These are phyloP conservation scores for Penicillium sp. DNA, from an alignment of 2,329 filamentous ascomycete genomes.

Conservation along the genomic window DNA sequence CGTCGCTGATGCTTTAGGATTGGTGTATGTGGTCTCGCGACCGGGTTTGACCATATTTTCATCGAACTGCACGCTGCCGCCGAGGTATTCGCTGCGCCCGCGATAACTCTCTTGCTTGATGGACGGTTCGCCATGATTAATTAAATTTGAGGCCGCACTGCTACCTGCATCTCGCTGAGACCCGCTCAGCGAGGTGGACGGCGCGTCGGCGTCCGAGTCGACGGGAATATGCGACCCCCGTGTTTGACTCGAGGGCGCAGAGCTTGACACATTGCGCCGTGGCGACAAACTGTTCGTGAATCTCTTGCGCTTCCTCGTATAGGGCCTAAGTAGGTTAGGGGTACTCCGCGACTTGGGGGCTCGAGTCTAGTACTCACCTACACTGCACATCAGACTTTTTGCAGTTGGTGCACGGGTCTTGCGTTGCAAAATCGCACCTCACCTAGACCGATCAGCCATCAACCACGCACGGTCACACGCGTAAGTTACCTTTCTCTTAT, in stretches of 20 bases:
- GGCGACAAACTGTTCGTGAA: conserved; percentile 40
- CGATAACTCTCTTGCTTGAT: conserved; percentile 32
- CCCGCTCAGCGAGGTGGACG: conserved; percentile 9
- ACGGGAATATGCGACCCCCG: conserved; percentile 22
- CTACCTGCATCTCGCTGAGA: conserved; percentile 5
- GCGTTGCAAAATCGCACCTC: conserved; percentile 28
- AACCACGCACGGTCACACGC: conserved; percentile 1
- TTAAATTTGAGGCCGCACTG: not conserved
- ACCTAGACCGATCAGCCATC: conserved; percentile 23
- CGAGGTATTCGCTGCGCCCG: conserved; percentile 28
- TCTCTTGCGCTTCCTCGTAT: conserved; percentile 34
- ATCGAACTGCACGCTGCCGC: conserved; percentile 29
- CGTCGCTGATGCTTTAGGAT: conserved; percentile 19
- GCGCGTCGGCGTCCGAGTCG: conserved; percentile 8
- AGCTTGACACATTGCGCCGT: conserved; percentile 9
- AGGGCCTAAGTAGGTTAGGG: conserved; percentile 18
- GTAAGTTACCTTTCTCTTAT: conserved; percentile 44
- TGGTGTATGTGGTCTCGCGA: conserved; percentile 25
- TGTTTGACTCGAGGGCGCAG: conserved; percentile 22
- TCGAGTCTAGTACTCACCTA: conserved; percentile 18
- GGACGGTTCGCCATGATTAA: conserved; percentile 18
- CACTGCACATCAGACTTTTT: conserved; percentile 26
- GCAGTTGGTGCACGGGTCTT: conserved; percentile 31
- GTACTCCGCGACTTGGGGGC: not conserved
- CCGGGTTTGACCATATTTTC: conserved; percentile 33